Evolutionary conservation across 306 rosid genomes (phyloP), one percentile per base, ranked within the genome.

Genomic region (Cicer bijugum): DNA sequence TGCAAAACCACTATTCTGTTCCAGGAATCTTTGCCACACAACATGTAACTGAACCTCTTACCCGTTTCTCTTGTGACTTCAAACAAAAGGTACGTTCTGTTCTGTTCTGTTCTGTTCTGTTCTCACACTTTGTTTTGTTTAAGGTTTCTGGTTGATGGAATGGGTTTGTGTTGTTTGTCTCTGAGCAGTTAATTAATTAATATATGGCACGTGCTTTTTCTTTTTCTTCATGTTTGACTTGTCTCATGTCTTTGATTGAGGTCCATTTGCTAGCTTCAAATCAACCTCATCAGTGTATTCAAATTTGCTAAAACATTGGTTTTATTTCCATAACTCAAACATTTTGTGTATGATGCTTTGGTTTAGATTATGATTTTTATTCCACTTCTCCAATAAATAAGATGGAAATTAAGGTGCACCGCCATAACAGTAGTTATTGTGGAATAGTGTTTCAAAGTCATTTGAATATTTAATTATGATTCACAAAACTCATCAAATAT

Each of bases 71-170:
- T 75, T 28, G 35, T 38, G 12, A 23, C 37, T 56, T 37, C 62
- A 56, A 53, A 39, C 14, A 17, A 35, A 84, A 74, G 78, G 88
- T 84, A 71, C 10, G 83, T 6, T 50, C 45, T 74, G 6, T 42
- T 61, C 12, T 19, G 6, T 42, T 61, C 12, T 19, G 6, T 42
- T 61, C 12, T 74, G 57, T 73, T 19, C 19, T 8, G 6, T 42
- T 61, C 12, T 19, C 19, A 0, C 23, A 8, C 47, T 53, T 43
- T 2, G 38, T 12, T n/a, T 58, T 16, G 8, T 19, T 2, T 19
- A 17, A 10, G 71, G 69, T 52, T 68, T 38, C 5, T 20, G 37
- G 59, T 71, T 61, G 1, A 0, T 55, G 70, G 28, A 3, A 7
- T 71, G 59, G 37, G 9, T 69, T 55, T 42, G 63, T 35, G 62